phyloP scores from a whole-genome alignment of 164 flowering plant species.

The Malania oleifera region DNA sequence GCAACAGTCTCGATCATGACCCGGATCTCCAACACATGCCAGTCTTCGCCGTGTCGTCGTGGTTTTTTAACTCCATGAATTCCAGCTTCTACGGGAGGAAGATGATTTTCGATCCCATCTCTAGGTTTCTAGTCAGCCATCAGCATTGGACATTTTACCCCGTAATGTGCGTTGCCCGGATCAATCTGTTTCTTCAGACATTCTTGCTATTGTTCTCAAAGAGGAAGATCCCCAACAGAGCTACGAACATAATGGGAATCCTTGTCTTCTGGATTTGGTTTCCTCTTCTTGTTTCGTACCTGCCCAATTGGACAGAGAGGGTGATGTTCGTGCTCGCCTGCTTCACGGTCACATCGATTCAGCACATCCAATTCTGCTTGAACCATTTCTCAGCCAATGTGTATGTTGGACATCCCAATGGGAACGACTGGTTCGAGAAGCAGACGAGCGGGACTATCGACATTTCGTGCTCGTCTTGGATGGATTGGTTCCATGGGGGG shows the following conservation, averaged over 20 bases:
- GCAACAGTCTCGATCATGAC: slow-evolving; percentile 51
- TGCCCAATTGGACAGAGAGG: slow-evolving; percentile 55
- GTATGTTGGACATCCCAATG: slow-evolving; percentile 52
- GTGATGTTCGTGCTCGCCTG: slow-evolving; percentile 43
- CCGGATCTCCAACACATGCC: slow-evolving; percentile 65
- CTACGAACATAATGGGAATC: slow-evolving; percentile 45
- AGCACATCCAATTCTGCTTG: slow-evolving; percentile 57
- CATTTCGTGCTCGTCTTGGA: slow-evolving; percentile 46
- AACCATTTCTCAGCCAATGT: slow-evolving; percentile 58
- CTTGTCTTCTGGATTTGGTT: slow-evolving; percentile 62
- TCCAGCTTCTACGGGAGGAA: slow-evolving; percentile 50
- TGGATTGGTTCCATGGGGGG: slow-evolving; percentile 80
- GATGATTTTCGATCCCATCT: slow-evolving; percentile 34
- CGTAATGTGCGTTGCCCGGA: slow-evolving; percentile 50
- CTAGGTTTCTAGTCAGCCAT: slow-evolving; percentile 52
- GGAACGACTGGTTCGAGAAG: slow-evolving; percentile 60
- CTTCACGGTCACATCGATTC: slow-evolving; percentile 43
- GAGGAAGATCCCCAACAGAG: slow-evolving; percentile 40
- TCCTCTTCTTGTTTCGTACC: slow-evolving; percentile 40
- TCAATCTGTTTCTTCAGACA: slow-evolving; percentile 52
- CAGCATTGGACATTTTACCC: slow-evolving; percentile 66
- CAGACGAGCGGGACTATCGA: slow-evolving; percentile 54
- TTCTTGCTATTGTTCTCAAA: slow-evolving; percentile 39
- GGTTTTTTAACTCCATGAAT: slow-evolving; percentile 34
- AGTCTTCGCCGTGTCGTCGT: slow-evolving; percentile 48